A percentile compares a stretch with the other conserved stretches of the same genome.
Evolutionary conservation across 202 grass and related monocot species (phyloP).

Genomic region (Musa balbisiana): DNA sequence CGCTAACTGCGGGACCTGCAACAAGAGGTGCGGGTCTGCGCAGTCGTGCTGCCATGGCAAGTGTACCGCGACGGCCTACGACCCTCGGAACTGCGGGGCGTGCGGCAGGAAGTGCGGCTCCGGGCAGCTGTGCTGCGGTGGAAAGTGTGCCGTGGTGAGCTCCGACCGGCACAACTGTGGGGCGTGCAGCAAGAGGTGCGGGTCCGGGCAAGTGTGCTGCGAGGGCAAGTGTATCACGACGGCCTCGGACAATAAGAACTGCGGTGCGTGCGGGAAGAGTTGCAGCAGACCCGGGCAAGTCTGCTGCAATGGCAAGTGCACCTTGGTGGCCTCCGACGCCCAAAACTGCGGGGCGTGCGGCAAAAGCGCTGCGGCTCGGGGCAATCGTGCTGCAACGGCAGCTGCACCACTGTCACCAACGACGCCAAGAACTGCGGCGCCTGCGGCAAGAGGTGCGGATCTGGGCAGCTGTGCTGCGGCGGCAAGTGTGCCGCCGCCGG

Average conservation of each 20-base stretch:
- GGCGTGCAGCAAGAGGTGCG: neutral
- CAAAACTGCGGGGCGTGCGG: slow-evolving; percentile 24
- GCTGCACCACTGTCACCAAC: slow-evolving; percentile 6
- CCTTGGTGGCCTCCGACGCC: neutral
- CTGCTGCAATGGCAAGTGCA: slow-evolving; percentile 19
- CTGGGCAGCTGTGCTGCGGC: neutral
- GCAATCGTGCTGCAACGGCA: slow-evolving; percentile 13
- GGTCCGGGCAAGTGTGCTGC: neutral
- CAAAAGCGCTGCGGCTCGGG: neutral
- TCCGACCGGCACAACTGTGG: neutral
- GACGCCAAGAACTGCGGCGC: slow-evolving; percentile 17
- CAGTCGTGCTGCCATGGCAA: neutral
- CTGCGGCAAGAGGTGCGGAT: neutral
- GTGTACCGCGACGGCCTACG: neutral
- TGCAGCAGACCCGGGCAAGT: neutral
- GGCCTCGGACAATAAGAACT: neutral
- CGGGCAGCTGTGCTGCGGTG: neutral
- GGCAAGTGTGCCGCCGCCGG: neutral
- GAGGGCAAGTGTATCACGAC: neutral
- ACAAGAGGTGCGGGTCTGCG: neutral
- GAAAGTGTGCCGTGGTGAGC: neutral
- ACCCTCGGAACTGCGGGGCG: slow-evolving; percentile 21
- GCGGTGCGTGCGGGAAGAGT: slow-evolving; percentile 13
- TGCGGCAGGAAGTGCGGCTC: slow-evolving; percentile 16
- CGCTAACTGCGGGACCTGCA: neutral